These are phyloP conservation scores for Solanum arcanum DNA, from an alignment of 257 asterid species.

Conservation along the genomic window DNA sequence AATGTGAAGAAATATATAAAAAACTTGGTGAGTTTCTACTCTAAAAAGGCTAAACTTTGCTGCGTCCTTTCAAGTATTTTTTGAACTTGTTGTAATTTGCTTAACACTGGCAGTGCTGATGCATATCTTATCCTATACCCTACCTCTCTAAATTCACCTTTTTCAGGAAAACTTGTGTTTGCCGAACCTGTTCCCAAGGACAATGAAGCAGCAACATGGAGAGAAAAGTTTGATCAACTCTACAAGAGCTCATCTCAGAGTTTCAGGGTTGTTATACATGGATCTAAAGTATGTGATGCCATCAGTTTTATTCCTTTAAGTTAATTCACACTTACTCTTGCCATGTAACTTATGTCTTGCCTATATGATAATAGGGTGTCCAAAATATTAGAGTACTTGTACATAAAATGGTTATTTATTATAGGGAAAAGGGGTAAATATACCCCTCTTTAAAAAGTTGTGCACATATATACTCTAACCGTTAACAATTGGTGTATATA, in stretches of 20 bases:
- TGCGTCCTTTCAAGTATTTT: neutral
- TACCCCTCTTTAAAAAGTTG: neutral
- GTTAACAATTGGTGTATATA: neutral
- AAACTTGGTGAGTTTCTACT: conserved; percentile 62
- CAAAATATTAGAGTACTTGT: neutral
- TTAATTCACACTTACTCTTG: neutral
- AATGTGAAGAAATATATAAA: conserved; percentile 96
- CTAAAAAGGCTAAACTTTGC: conserved; percentile 3
- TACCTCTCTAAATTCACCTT: conserved; percentile 5
- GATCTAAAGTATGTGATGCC: conserved; percentile 67
- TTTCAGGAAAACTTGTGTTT: conserved; percentile 87
- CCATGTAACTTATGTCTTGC: neutral
- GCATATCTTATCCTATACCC: conserved; percentile 2
- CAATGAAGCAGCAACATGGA: conserved; percentile 98
- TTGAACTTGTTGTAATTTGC: neutral
- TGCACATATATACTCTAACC: neutral
- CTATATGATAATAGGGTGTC: neutral
- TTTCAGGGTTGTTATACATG: conserved; percentile 95
- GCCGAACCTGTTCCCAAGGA: conserved; percentile 98
- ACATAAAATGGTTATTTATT: neutral
- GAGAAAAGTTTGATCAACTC: conserved; percentile 97
- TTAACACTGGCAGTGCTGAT: neutral
- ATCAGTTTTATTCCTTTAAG: conserved; percentile 5
- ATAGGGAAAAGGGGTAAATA: neutral
- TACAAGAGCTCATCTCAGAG: conserved; percentile 97